Base-by-base conservation (phyloP, 495 filamentous ascomycete genomes). In the Neurospora tetraspora region DNA sequence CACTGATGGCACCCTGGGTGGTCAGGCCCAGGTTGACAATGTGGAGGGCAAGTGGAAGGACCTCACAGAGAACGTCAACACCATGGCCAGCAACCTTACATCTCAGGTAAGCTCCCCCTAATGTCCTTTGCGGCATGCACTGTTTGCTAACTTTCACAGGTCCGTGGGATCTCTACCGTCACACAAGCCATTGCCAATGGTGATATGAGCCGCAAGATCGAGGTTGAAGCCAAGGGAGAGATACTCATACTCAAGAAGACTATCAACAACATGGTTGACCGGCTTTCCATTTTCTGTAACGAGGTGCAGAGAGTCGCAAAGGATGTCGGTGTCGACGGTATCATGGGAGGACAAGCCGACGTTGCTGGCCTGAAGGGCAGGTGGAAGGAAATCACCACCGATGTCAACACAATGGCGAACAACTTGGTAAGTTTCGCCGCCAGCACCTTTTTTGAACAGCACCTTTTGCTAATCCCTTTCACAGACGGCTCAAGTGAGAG, bases 1-100 rank as follows among this genome's bases (percentile, higher is more conserved):
- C 75, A 99, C 96, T 6, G 96, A 99, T 75, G 96, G 96, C 76
- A 97, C 92, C 10, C 86, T 99, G 31, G 96, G 96, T 72, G 96
- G 96, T 20, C 96, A 98, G 82, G 96, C 96, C 69, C 92, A 96
- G 81, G 96, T 99, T 9, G 93, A 97, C 76, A 96, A 97, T 74
- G 96, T 98, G 47, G 96, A 99, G 85, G 96, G 96, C 77, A 98
- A 97, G 85, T 99, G 96, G 96, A 97, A 97, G 81, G 96, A 99
- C 81, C 88, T 99, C 31, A 99, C 96, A 14, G 93, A 97, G 78
- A 98, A 98, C 76, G 92, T 94, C 82, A 93, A 93, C 82, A 90
- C 93, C 65, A 98, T 98, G 96, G 96, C 96, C 43, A 89, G 93
- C 74, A 99, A 99, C 82, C 85, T 99, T 72, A 99, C 96, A 5